A percentile compares a stretch with the other conserved stretches of the same genome.
These are phyloP conservation scores for Camellia lanceoleosa DNA, from an alignment of 148 eudicot species.

Conservation along the genomic window DNA sequence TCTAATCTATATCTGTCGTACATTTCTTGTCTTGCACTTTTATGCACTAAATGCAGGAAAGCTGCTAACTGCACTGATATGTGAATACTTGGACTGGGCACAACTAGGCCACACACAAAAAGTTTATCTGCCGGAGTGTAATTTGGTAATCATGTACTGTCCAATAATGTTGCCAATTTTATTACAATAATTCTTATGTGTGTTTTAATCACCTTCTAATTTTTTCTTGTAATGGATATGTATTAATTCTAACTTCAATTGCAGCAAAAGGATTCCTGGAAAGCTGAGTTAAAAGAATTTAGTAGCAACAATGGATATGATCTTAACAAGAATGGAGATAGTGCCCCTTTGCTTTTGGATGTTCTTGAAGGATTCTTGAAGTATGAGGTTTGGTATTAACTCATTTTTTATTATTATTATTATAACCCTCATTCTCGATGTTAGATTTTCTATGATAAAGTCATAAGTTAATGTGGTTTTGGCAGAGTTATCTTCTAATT, in stretches of 20 bases:
- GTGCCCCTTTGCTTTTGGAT: constrained; percentile 88
- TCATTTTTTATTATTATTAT: too few relatives aligned
- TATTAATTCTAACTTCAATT: neutral
- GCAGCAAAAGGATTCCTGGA: constrained; percentile 92
- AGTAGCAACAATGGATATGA: constrained; percentile 90
- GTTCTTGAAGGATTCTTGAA: constrained; percentile 95
- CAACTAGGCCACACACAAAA: constrained; percentile 79
- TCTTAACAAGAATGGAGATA: constrained; percentile 78
- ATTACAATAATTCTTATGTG: neutral
- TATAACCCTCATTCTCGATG: neutral
- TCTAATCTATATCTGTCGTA: neutral
- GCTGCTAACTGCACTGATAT: constrained; percentile 80
- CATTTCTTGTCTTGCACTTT: constrained; percentile 2
- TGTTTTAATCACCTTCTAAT: neutral
- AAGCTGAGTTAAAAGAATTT: constrained; percentile 86
- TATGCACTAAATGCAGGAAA: constrained; percentile 56
- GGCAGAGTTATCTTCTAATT: neutral
- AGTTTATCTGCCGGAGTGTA: constrained; percentile 92
- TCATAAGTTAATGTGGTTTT: neutral
- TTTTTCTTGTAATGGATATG: neutral
- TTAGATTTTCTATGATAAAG: neutral
- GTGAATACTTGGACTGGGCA: constrained; percentile 99
- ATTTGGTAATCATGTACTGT: constrained; percentile 53
- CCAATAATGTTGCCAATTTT: neutral
- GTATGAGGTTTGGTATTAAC: constrained; percentile 58